Evolutionary conservation across 163 green algal species (phyloP).

Genomic region (Chloromonas sp.): DNA sequence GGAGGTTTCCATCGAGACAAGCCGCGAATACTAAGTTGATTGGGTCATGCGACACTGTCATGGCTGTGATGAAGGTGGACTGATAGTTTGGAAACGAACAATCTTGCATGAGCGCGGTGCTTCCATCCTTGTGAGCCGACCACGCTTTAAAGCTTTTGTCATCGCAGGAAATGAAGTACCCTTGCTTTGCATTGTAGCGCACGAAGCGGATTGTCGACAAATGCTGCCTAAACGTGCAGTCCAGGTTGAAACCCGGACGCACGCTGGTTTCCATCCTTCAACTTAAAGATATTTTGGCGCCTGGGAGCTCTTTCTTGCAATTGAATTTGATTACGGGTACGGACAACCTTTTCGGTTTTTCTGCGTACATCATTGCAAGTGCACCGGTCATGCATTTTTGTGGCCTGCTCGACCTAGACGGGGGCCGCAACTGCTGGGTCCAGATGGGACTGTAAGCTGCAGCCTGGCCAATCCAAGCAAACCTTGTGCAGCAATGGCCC

Average conservation of each 20-base stretch:
- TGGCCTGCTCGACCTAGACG: too few species aligned
- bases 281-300: too few species aligned
- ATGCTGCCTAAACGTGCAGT: slow-evolving; percentile 15
- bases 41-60: slow-evolving; percentile 12
- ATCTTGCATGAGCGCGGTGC: slow-evolving; percentile 10
- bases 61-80: slow-evolving; percentile 19
- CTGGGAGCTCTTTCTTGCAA: too few species aligned
- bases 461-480: too few species aligned
- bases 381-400: too few species aligned
- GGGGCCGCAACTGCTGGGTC: too few species aligned
- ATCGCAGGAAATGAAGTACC: slow-evolving; percentile 17
- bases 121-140: slow-evolving; percentile 9
- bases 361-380: too few species aligned
- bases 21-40: slow-evolving; percentile 20
- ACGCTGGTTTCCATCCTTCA: neutral
- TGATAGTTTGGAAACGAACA: slow-evolving; percentile 22
- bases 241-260: slow-evolving; percentile 24
- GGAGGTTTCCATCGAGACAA: slow-evolving; percentile 26
- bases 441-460: too few species aligned
- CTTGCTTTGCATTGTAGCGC: slow-evolving; percentile 6
- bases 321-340: too few species aligned
- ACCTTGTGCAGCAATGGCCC: too few species aligned
- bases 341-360: too few species aligned
- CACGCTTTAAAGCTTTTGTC: slow-evolving; percentile 24
- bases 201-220: slow-evolving; percentile 10